Base-by-base conservation (phyloP, 164 flowering plant genomes). In the Nymphaea thermarum region DNA sequence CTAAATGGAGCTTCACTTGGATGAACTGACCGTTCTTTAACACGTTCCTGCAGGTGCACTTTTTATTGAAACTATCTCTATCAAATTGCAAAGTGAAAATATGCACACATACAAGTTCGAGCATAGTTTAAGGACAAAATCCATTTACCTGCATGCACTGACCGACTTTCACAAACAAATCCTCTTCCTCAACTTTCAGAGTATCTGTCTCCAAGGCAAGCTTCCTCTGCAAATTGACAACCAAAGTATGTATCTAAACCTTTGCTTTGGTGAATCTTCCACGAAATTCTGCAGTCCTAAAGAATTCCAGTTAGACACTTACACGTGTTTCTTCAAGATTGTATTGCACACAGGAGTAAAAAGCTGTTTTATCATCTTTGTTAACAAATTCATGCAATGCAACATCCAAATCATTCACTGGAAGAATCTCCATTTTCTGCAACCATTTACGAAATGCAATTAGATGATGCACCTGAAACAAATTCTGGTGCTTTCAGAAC, bases 371-470 rank as follows among this genome's bases (percentile, higher is more conserved):
- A 76, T 94, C 99, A 81, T 94, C 99, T 80, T 94, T 94, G 77
- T 83, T 94, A 6, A 94, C 96, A 83, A 91, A 91, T 67, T 88
- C 86, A 36, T 94, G 99, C 55, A 94, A 81, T 63, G 99, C 97
- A 75, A 83, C 86, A 83, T 87, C 93, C 87, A 94, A 75, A 77
- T 94, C 99, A 77, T 80, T 85, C 69, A 94, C 96, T 1, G 98
- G 99, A 68, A 91, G 95, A 65, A 94, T 84, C 83, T 94, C 99
- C 99, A 94, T 94, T 86, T 90, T 91, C 99, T 94, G 92, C 76
- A 82, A 71, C 47, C 43, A 75, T 17, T 4, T 36, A 65, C 8
- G 43, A 47, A 41, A 61, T 15, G 1, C 15, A 61, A 61, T 45
- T 10, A 45, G 53, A 25, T 25, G 36, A 25, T 25, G 36, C 36